Evolutionary conservation across 2,329 filamentous ascomycete species (phyloP).

Genomic region (Phyllachora maydis): DNA sequence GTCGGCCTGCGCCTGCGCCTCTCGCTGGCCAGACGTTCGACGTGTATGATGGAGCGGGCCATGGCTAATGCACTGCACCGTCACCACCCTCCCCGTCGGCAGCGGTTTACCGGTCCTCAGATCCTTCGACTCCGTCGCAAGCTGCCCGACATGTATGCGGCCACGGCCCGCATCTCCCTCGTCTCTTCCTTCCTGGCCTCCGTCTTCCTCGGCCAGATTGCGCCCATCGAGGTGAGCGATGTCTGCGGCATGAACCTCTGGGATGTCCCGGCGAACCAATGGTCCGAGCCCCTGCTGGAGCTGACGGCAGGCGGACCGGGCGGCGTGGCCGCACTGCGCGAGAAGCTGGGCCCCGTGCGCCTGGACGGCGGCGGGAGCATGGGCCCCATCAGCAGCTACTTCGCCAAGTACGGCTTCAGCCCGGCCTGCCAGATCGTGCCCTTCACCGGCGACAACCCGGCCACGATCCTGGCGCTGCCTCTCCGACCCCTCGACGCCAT

Average conservation of each 20-base stretch:
- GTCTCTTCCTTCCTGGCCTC: slow-evolving; percentile 93
- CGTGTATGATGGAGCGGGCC: no score
- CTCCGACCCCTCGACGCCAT: slow-evolving; percentile 79
- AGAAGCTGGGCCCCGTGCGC: slow-evolving; percentile 63
- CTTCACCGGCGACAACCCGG: slow-evolving; percentile 90
- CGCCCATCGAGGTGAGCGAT: slow-evolving; percentile 83
- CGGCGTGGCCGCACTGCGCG: slow-evolving; percentile 38
- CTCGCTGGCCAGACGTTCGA: no score
- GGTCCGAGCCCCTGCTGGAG: slow-evolving; percentile 54
- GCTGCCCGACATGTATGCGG: slow-evolving; percentile 60
- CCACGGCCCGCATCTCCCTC: slow-evolving; percentile 71
- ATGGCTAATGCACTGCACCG: no score
- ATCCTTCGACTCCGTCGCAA: slow-evolving; percentile 74
- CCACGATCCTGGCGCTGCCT: slow-evolving; percentile 81
- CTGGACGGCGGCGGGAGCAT: slow-evolving; percentile 64
- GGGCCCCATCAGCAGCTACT: slow-evolving; percentile 61
- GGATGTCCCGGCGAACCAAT: slow-evolving; percentile 59
- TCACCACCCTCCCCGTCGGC: no score
- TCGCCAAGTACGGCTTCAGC: slow-evolving; percentile 59
- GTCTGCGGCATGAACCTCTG: slow-evolving; percentile 94
- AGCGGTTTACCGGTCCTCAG: slow-evolving; percentile 95
- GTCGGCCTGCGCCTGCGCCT: slow-evolving; percentile 9
- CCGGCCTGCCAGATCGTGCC: slow-evolving; percentile 57
- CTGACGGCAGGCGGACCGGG: slow-evolving; percentile 46
- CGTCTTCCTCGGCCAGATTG: slow-evolving; percentile 64